Conservation (phyloP, 805 yeast species). For the Yarrowia alimentaria region DNA sequence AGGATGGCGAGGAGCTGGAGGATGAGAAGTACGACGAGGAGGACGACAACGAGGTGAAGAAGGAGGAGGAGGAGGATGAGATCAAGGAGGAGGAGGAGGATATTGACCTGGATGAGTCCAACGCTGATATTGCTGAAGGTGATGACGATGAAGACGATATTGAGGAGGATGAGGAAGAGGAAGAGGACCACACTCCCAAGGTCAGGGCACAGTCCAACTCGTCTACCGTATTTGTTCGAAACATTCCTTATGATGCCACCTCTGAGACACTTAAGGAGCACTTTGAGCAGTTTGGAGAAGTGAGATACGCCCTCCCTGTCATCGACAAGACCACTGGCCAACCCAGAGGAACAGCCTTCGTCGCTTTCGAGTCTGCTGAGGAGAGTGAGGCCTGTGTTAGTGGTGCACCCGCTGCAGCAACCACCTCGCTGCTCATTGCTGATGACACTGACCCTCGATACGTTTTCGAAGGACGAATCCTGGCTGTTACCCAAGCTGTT, state of each 20-base stretch:
- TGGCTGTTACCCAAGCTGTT: constrained; percentile 80
- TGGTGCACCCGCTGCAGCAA: constrained; percentile 69
- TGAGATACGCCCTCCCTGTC: constrained; percentile 91
- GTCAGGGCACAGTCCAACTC: constrained; percentile 38
- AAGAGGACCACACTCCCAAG: constrained; percentile 32
- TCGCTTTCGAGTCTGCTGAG: constrained; percentile 67
- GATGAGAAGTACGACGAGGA: constrained; percentile 44
- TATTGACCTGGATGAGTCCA: constrained; percentile 38
- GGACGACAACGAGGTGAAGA: constrained; percentile 38
- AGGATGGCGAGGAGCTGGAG: constrained; percentile 45
- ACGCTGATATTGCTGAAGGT: constrained; percentile 36
- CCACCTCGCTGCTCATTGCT: constrained; percentile 70
- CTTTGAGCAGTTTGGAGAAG: constrained; percentile 78
- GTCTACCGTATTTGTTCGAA: constrained; percentile 77
- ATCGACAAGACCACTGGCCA: constrained; percentile 79
- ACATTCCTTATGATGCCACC: constrained; percentile 92
- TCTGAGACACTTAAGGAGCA: constrained; percentile 73
- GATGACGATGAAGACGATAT: constrained; percentile 40
- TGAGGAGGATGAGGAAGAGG: constrained; percentile 42
- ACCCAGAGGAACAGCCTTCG: constrained; percentile 94
- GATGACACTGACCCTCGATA: constrained; percentile 87
- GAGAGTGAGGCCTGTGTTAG: constrained; percentile 66
- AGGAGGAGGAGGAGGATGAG: constrained; percentile 42
- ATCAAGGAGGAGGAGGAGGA: constrained; percentile 35
- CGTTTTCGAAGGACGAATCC: constrained; percentile 88